Conservation (phyloP, 768 basidiomycete species). For the Hygrocybe punicea region DNA sequence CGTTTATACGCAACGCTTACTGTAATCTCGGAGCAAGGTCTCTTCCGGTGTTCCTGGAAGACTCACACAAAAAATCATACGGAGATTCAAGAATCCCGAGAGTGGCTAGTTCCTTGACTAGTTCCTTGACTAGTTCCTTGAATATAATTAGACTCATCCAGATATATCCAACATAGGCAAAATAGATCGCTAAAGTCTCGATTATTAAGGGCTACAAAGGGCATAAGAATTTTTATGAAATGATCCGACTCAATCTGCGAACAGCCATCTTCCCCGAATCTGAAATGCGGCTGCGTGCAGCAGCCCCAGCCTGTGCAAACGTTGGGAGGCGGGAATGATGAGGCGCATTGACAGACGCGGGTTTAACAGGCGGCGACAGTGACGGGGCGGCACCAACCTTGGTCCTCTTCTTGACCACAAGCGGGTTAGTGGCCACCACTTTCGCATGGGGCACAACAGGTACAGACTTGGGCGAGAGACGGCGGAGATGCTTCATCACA, state of each 20-base stretch:
- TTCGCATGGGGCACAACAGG: background rate
- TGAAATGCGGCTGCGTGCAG: background rate
- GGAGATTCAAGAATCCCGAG: no score
- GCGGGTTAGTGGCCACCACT: constrained; percentile 6
- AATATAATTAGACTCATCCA: no score
- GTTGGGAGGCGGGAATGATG: constrained; percentile 1
- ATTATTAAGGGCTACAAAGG: no score
- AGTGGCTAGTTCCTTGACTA: no score
- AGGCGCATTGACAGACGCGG: background rate
- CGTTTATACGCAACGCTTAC: no score
- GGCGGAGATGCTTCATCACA: constrained; percentile 9
- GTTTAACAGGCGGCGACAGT: background rate
- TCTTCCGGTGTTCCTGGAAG: no score
- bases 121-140: no score
- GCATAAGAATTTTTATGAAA: no score
- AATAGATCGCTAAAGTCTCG: no score
- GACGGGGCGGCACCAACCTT: background rate
- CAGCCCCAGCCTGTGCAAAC: background rate
- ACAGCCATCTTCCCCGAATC: constrained; percentile 1
- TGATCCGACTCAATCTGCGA: constrained; percentile 1
- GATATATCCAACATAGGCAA: no score
- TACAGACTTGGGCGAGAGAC: background rate
- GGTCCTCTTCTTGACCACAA: constrained; percentile 7
- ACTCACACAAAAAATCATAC: no score
- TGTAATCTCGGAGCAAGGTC: no score